phyloP scores from a whole-genome alignment of 495 filamentous ascomycete species.

The Penicillium verhagenii region DNA sequence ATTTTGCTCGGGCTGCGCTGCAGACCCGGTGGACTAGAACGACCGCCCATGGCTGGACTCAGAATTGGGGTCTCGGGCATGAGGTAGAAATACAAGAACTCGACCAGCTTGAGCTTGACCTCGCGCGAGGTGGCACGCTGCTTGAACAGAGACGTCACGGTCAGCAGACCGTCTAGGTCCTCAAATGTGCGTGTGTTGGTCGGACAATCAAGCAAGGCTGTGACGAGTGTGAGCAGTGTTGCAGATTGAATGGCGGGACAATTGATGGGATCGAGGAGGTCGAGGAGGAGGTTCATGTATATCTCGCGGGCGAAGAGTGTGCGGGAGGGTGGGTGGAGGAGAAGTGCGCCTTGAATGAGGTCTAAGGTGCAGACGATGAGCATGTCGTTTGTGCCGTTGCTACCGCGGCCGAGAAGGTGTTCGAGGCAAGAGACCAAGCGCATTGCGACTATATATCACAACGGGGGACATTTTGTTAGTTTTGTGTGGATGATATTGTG shows the following conservation, averaged over 20 bases:
- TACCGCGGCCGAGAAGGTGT: conserved; percentile 75
- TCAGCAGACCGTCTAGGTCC: conserved; percentile 84
- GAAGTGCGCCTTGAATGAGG: conserved; percentile 83
- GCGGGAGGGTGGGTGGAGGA: conserved; percentile 92
- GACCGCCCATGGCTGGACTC: conserved; percentile 3
- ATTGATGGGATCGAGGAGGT: conserved; percentile 91
- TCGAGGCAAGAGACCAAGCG: conserved; percentile 86
- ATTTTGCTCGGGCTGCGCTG: conserved; percentile 75
- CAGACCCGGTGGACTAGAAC: conserved; percentile 43
- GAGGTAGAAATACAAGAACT: conserved; percentile 97
- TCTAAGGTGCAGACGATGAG: conserved; percentile 87
- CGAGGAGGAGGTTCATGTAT: conserved; percentile 95
- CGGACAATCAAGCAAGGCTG: conserved; percentile 78
- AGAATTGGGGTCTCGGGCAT: conserved; percentile 80
- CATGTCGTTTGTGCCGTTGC: conserved; percentile 80
- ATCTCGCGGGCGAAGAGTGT: conserved; percentile 83
- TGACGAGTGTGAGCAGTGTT: conserved; percentile 85
- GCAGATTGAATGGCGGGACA: conserved; percentile 88
- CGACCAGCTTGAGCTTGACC: conserved; percentile 89
- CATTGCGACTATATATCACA: conserved; percentile 61
- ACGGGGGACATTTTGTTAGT: not conserved
- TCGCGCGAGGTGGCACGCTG: conserved; percentile 74
- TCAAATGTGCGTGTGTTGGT: conserved; percentile 90
- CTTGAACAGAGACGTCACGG: conserved; percentile 93
- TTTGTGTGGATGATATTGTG: too few relatives aligned